Conservation (phyloP, 768 basidiomycete species). For the Lactarius hatsudake region DNA sequence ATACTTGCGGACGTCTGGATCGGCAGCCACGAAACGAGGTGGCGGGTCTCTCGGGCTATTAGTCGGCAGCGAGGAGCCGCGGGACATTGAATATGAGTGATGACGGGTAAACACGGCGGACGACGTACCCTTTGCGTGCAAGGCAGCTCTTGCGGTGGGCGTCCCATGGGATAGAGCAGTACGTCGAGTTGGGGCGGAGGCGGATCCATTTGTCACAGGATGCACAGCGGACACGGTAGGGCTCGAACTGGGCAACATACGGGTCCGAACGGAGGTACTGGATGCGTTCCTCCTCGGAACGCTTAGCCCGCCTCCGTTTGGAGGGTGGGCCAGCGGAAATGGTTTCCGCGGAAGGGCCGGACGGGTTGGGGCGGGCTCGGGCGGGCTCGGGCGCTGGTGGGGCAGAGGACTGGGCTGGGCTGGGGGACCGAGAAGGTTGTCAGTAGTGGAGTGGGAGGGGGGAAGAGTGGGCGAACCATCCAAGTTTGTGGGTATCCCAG, state of each 20-base stretch:
- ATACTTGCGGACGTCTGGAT: conserved; percentile 71
- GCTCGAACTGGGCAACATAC: conserved; percentile 77
- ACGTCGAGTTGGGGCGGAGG: conserved; percentile 81
- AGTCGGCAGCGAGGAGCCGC: not conserved
- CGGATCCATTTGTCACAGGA: conserved; percentile 85
- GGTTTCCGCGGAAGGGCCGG: conserved; percentile 1
- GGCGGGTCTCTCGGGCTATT: conserved; percentile 58
- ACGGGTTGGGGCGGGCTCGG: not conserved
- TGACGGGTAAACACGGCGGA: conserved; percentile 8
- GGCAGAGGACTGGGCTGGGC: conserved; percentile 10
- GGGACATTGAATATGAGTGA: conserved; percentile 30
- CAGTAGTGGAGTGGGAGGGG: not conserved
- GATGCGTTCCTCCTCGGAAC: conserved; percentile 75
- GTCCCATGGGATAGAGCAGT: conserved; percentile 87
- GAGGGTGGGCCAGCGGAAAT: conserved; percentile 24
- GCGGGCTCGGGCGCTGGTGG: conserved; percentile 8
- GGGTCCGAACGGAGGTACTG: conserved; percentile 66
- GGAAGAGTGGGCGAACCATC: conserved; percentile 43
- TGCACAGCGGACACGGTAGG: conserved; percentile 75
- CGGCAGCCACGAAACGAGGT: conserved; percentile 50
- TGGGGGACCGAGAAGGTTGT: not conserved
- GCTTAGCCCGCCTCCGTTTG: conserved; percentile 70
- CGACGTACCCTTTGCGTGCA: conserved; percentile 66
- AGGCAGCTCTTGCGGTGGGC: conserved; percentile 81
- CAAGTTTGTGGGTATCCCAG: conserved; percentile 62